Conservation (phyloP, 2,329 filamentous ascomycete genomes). For the Hirsutella thompsonii region DNA sequence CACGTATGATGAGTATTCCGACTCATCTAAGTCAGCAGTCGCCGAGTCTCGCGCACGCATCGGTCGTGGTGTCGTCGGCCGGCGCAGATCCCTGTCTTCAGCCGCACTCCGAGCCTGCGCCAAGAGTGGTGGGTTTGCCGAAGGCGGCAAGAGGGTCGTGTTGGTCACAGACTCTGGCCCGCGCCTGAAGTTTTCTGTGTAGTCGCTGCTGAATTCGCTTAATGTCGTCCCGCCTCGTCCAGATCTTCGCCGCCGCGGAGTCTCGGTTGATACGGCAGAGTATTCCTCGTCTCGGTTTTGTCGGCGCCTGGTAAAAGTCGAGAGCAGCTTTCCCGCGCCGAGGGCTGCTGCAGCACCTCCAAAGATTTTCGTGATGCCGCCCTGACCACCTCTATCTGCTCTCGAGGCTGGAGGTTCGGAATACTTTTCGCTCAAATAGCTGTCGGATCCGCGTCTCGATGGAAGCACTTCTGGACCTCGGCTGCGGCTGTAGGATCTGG, state of each 20-base stretch:
- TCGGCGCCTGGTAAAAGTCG: slow-evolving; percentile 42
- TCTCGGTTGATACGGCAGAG: slow-evolving; percentile 49
- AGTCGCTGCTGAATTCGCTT: slow-evolving; percentile 41
- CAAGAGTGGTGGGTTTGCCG: slow-evolving; percentile 28
- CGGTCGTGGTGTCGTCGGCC: slow-evolving; percentile 33
- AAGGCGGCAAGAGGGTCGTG: slow-evolving; percentile 33
- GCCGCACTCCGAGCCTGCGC: slow-evolving; percentile 34
- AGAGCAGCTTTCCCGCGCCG: slow-evolving; percentile 49
- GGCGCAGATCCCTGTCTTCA: slow-evolving; percentile 21
- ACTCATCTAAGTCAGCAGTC: slow-evolving; percentile 33
- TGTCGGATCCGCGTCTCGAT: slow-evolving; percentile 40
- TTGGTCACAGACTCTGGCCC: slow-evolving; percentile 12
- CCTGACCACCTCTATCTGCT: slow-evolving; percentile 25
- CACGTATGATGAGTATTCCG: slow-evolving; percentile 46
- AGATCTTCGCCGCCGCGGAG: slow-evolving; percentile 35
- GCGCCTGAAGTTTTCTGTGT: slow-evolving; percentile 19
- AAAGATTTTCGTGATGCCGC: slow-evolving; percentile 47
- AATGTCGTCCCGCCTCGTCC: slow-evolving; percentile 23
- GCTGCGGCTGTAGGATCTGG: slow-evolving; percentile 20
- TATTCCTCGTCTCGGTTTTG: slow-evolving; percentile 44
- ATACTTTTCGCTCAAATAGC: slow-evolving; percentile 54
- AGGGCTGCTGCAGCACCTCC: slow-evolving; percentile 47
- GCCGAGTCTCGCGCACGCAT: slow-evolving; percentile 31
- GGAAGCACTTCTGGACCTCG: slow-evolving; percentile 36
- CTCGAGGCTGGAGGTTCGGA: slow-evolving; percentile 28